These are phyloP conservation scores for Paramecium primaurelia DNA, from an alignment of 73 alveolate genomes.

Conservation along the genomic window DNA sequence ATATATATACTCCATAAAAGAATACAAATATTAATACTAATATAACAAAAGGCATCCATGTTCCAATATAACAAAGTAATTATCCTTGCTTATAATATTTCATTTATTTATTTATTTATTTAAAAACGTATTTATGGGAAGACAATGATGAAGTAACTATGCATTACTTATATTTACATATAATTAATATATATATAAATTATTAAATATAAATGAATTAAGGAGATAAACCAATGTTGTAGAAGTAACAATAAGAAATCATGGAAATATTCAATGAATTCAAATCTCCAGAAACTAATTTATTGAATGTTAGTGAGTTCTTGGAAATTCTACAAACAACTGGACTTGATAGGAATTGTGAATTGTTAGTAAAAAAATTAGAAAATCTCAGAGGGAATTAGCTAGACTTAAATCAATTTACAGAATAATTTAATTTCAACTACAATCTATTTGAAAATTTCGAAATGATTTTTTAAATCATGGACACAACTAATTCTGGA, in stretches of 20 bases:
- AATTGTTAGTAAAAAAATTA: background rate
- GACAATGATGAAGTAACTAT: background rate
- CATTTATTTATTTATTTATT: background rate
- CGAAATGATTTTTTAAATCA: background rate
- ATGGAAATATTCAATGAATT: slow-evolving; percentile 10
- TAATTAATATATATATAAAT: background rate
- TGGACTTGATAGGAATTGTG: slow-evolving; percentile 9
- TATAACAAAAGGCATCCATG: background rate
- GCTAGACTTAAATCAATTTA: background rate
- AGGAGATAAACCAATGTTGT: background rate
- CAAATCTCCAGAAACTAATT: background rate
- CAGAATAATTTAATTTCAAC: background rate
- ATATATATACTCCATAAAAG: slow-evolving; percentile 27
- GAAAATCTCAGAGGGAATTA: background rate
- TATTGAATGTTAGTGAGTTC: slow-evolving; percentile 21
- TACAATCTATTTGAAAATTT: background rate
- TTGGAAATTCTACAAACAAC: slow-evolving; percentile 26
- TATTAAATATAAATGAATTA: background rate
- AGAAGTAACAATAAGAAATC: background rate
- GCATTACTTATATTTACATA: background rate
- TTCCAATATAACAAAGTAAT: background rate
- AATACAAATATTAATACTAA: background rate
- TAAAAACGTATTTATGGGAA: background rate
- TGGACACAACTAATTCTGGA: slow-evolving; percentile 10
- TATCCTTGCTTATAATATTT: background rate